A percentile compares a stretch with the other conserved stretches of the same genome.
Evolutionary conservation across 176 grass and related monocot genomes (phyloP).

Genomic region (Guadua angustifolia): DNA sequence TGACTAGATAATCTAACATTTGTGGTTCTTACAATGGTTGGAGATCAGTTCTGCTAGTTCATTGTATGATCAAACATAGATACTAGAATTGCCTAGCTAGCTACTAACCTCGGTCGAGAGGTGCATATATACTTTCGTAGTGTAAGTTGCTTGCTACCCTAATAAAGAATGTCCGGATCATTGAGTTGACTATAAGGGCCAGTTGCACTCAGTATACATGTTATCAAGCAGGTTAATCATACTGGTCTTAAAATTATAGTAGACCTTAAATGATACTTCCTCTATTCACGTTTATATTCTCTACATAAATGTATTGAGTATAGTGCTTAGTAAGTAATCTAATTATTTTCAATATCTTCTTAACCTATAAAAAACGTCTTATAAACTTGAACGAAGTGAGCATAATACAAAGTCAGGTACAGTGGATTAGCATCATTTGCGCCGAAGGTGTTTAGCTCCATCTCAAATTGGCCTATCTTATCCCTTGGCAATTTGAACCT

Average conservation of each 20-base stretch:
- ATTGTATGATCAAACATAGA: background rate
- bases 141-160: background rate
- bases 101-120: background rate
- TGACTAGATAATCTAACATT: too few relatives aligned
- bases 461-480: background rate
- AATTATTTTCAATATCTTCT: too few relatives aligned
- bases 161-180: slow-evolving; percentile 2
- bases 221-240: slow-evolving; percentile 44
- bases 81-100: background rate
- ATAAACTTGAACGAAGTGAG: too few relatives aligned
- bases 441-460: background rate
- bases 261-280: background rate
- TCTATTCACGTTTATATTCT: too few relatives aligned
- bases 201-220: slow-evolving; percentile 10
- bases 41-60: background rate
- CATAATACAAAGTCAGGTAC: slow-evolving; percentile 10
- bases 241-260: slow-evolving; percentile 16
- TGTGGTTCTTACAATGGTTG: background rate
- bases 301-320: too few relatives aligned
- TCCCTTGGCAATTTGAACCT: background rate
- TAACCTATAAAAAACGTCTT: too few relatives aligned
- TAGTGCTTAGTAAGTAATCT: too few relatives aligned
- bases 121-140: background rate
- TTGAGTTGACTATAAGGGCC: slow-evolving; percentile 15
- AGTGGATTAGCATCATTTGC: background rate